A percentile compares a stretch with the other conserved stretches of the same genome.
These are phyloP conservation scores for Herpotrichia juniperi DNA, from an alignment of 2,329 filamentous ascomycete genomes.

Conservation along the genomic window DNA sequence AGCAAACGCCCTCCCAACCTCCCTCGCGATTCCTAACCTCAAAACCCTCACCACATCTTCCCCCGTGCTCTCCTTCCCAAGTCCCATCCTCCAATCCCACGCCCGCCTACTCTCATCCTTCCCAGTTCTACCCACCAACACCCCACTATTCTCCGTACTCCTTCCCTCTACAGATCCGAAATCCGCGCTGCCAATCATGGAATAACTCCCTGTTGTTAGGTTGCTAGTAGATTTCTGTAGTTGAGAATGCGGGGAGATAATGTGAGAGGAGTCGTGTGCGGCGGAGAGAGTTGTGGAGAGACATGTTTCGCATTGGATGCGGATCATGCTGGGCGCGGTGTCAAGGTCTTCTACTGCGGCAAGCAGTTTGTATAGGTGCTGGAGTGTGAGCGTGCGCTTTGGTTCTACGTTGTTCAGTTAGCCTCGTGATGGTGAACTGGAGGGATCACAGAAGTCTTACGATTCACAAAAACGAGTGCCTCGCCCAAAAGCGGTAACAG, in stretches of 20 bases:
- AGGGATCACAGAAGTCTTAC: slow-evolving; percentile 42
- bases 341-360: slow-evolving; percentile 81
- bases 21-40: slow-evolving; percentile 74
- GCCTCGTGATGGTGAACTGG: slow-evolving; percentile 30
- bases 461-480: slow-evolving; percentile 75
- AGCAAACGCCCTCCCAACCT: slow-evolving; percentile 73
- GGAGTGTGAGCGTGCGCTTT: slow-evolving; percentile 66
- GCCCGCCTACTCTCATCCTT: slow-evolving; percentile 59
- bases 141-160: slow-evolving; percentile 54
- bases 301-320: slow-evolving; percentile 77
- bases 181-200: slow-evolving; percentile 76
- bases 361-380: slow-evolving; percentile 76
- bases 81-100: slow-evolving; percentile 73
- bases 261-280: slow-evolving; percentile 54
- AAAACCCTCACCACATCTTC: slow-evolving; percentile 75
- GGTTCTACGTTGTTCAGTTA: slow-evolving; percentile 50
- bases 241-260: slow-evolving; percentile 27
- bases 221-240: slow-evolving; percentile 66
- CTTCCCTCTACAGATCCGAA: slow-evolving; percentile 56
- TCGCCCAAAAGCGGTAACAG: slow-evolving; percentile 84
- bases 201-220: slow-evolving; percentile 63
- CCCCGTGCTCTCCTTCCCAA: slow-evolving; percentile 64
- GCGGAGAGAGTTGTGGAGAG: slow-evolving; percentile 77
- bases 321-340: slow-evolving; percentile 75
- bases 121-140: slow-evolving; percentile 47